These are phyloP conservation scores for Echinosophora koreensis DNA, from an alignment of 306 rosid species.

Conservation along the genomic window DNA sequence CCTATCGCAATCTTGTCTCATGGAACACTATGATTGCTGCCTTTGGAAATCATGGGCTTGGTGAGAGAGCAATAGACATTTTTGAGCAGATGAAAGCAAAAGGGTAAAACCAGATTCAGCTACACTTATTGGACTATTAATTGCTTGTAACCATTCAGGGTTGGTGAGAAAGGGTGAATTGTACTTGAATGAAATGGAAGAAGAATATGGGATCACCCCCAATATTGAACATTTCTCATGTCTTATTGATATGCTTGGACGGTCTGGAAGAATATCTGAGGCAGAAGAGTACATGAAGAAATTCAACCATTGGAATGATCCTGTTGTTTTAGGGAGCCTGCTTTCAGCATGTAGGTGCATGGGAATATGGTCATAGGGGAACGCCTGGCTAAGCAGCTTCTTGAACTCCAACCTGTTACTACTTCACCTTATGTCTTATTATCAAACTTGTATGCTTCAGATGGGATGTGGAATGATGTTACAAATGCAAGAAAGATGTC, in stretches of 20 bases:
- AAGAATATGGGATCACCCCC: conserved; percentile 48
- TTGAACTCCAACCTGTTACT: conserved; percentile 43
- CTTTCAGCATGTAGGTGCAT: conserved; percentile 57
- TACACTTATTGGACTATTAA: conserved; percentile 51
- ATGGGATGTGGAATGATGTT: conserved; percentile 56
- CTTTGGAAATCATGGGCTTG: conserved; percentile 58
- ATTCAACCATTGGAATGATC: conserved; percentile 47
- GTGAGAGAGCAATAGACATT: conserved; percentile 46
- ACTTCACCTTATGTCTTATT: conserved; percentile 55
- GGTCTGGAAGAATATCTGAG: conserved; percentile 53
- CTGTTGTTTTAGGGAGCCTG: conserved; percentile 53
- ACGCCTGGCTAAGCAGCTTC: conserved; percentile 49
- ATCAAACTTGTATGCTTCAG: conserved; percentile 58
- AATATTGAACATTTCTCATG: conserved; percentile 54
- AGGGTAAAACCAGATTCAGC: conserved; percentile 52
- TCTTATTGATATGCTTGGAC: conserved; percentile 59
- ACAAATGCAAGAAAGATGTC: conserved; percentile 50
- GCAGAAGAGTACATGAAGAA: conserved; percentile 52
- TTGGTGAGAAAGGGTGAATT: conserved; percentile 46
- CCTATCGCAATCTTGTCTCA: conserved; percentile 44
- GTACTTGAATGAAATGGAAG: conserved; percentile 50
- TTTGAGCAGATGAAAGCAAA: conserved; percentile 52
- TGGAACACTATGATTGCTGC: conserved; percentile 62
- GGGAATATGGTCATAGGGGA: conserved; percentile 50
- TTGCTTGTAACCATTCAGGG: conserved; percentile 60